Base-by-base conservation (phyloP, 1,284 basidiomycete genomes). In the Ganoderma leucocontextum region DNA sequence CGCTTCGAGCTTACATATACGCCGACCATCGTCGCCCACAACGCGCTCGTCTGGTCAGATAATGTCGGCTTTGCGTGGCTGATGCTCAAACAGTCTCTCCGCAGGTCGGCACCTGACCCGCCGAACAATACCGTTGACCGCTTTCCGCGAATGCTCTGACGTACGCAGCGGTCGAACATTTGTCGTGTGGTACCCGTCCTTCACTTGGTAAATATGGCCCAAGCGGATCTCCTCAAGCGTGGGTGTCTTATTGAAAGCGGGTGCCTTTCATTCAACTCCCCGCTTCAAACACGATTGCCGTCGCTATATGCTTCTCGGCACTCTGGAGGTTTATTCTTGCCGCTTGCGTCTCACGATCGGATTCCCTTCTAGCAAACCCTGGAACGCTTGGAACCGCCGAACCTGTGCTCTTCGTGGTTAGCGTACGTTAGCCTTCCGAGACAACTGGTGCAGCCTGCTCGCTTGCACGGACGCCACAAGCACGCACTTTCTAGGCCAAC, bases 131-230 rank as follows among this genome's bases (percentile, higher is more conserved):
- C 29, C 39, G 35, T 61, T 44, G 66, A 60, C 59, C 29, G 41
- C n/a, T n/a, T 64, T 65, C 63, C 65, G 69, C 68, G 71, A 69
- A 68, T 67, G 63, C 65, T 49, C 63, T 69, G 71, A 72, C 67
- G 69, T 73, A 70, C 69, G 65, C 49, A 64, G 29, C 59, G 49
- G 60, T 64, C 60, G 59, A 63, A 59, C 55, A 66, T 72, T 69
- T 67, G 67, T 70, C 67, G 65, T 70, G 36, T 1, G 44, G 58
- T 35, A 17, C 33, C 55, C 55, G 35, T 12, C 55, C 55, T 35
- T 38, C 55, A 13, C 42, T 67, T 69, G 65, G 68, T 33, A 62
- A 66, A 62, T 36, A 17, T 29, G 52, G 41, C 36, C 62, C 19
- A 38, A 12, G 44, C 60, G 62, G 49, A 47, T 36, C 44, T 33